Evolutionary conservation across 1,139 yeast species (phyloP), one percentile per base, ranked within the genome.

Genomic region (Candida tetrigidarum): DNA sequence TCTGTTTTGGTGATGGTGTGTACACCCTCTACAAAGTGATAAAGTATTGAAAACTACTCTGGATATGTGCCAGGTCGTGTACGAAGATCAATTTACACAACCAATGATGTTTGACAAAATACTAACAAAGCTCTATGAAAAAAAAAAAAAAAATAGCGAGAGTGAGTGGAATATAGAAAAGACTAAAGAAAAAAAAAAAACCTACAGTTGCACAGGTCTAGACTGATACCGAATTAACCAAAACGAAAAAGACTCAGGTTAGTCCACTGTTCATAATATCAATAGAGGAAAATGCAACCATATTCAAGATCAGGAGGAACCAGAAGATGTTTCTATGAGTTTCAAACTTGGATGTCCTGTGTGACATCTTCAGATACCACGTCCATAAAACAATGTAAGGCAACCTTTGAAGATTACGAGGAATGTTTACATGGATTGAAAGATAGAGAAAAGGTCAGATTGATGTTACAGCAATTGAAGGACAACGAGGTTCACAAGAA

Each of bases 271-370:
- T 32, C 25, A 32, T 32, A 32, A 18, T 28, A 28, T 19, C 12
- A 27, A 9, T 19, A 29, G 14, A 8, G 20, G 47, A 59, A 44
- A 37, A 74, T 74, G 80, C 79, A 73, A 56, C 79, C 80, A 55
- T 71, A 73, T 55, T 72, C 78, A 41, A 72, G 79, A 68, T 61
- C 69, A 29, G 79, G 79, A 32, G 80, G 78, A 46, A 74, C 80
- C 51, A 72, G 78, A 64, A 73, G 64, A 64, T 74, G 80, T 56
- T 74, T 73, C 58, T 74, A 74, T 59, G 80, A 74, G 54, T 74
- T 73, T 62, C 80, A 74, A 59, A 64, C 74, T 15, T 66, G 73
- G 49, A 68, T 67, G 46, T 74, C 75, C 18, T 74, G 80, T 56
- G 70, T 66, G 64, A 74, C 79, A 2, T 69, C 78, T 12, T 78